A percentile compares a stretch with the other conserved stretches of the same genome.
Conservation (phyloP, 2,329 filamentous ascomycete species). For the Colletotrichum brevisporum region DNA sequence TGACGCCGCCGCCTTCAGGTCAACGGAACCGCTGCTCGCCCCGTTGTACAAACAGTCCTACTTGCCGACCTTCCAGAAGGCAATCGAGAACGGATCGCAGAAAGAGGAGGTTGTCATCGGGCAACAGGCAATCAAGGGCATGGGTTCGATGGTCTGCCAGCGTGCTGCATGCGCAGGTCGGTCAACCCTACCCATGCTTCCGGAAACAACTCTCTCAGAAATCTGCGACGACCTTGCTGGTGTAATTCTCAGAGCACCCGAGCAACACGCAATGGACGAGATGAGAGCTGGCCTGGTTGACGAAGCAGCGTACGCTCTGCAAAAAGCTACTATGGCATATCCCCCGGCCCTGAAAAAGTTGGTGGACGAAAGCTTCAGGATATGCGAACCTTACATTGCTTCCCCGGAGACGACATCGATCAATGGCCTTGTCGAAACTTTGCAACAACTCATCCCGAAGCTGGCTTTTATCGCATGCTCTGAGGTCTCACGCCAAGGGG, state of each 20-base stretch:
- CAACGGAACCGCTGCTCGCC: constrained; percentile 54
- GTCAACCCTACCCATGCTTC: constrained; percentile 35
- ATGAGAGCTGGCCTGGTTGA: constrained; percentile 50
- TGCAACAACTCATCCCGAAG: constrained; percentile 57
- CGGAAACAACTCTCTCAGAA: constrained; percentile 46
- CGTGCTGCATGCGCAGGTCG: constrained; percentile 44
- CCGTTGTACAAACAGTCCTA: constrained; percentile 61
- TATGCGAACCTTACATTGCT: constrained; percentile 29
- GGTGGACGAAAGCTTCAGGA: constrained; percentile 42
- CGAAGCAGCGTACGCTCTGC: constrained; percentile 57
- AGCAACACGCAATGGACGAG: constrained; percentile 40
- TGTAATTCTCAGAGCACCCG: constrained; percentile 47
- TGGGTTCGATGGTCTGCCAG: constrained; percentile 62
- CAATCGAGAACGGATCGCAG: constrained; percentile 46
- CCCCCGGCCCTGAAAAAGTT: constrained; percentile 53
- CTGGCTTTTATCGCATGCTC: constrained; percentile 67
- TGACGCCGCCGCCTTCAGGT: constrained; percentile 55
- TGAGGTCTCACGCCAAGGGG: constrained; percentile 48
- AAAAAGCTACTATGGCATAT: constrained; percentile 54
- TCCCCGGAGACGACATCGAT: constrained; percentile 31
- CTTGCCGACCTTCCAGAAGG: constrained; percentile 52
- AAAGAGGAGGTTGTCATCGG: constrained; percentile 58
- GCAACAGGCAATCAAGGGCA: constrained; percentile 60
- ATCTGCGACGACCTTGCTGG: constrained; percentile 51
- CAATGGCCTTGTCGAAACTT: constrained; percentile 15